phyloP scores from a whole-genome alignment of 768 basidiomycete genomes.

The Lentinus brumalis region DNA sequence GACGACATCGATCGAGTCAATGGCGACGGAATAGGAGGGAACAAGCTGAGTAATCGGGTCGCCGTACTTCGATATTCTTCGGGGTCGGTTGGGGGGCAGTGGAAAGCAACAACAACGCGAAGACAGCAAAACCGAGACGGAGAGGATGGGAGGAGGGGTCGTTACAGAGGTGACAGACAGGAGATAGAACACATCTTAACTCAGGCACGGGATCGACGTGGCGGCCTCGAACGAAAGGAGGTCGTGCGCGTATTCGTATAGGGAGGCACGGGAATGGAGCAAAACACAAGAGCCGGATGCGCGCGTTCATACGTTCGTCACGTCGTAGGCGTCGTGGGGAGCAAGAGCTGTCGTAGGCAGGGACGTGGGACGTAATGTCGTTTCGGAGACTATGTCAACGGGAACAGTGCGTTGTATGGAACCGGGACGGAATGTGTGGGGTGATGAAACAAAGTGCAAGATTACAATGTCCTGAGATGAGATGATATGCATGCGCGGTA shows the following conservation, averaged over 20 bases:
- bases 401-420: no score
- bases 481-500: slow-evolving; percentile 18
- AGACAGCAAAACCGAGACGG: slow-evolving; percentile 16
- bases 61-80: not conserved
- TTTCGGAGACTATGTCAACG: slow-evolving; percentile 1
- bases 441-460: slow-evolving; percentile 20
- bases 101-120: slow-evolving; percentile 16
- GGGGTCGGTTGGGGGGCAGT: not conserved
- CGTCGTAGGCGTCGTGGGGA: slow-evolving; percentile 14
- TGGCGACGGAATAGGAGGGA: not conserved
- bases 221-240: slow-evolving; percentile 11
- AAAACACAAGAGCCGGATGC: slow-evolving; percentile 1
- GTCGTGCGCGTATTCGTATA: slow-evolving; percentile 1
- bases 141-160: slow-evolving; percentile 44
- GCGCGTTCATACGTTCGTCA: slow-evolving; percentile 5
- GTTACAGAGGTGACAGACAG: slow-evolving; percentile 49
- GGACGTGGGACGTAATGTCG: not conserved
- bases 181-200: slow-evolving; percentile 9
- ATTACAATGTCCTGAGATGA: slow-evolving; percentile 20
- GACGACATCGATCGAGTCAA: not conserved
- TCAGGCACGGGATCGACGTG: not conserved
- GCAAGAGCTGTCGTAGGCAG: slow-evolving; percentile 2
- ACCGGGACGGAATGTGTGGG: not conserved
- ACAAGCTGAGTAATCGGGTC: not conserved
- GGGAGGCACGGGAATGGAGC: not conserved